Conservation (phyloP, 2,329 filamentous ascomycete genomes). For the Colletotrichum trifolii region DNA sequence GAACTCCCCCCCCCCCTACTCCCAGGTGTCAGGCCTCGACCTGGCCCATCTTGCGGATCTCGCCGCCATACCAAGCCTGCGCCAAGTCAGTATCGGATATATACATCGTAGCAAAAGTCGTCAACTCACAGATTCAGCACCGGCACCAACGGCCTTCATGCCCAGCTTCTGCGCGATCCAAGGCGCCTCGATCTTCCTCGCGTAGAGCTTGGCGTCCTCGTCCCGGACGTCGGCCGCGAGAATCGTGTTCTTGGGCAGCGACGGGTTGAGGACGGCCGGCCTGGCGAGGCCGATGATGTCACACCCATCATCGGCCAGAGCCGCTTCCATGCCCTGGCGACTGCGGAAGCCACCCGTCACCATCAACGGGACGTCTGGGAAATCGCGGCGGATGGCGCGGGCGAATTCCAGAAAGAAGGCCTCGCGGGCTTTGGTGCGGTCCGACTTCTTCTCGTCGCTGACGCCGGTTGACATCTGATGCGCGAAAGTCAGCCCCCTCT, state of each 20-base stretch:
- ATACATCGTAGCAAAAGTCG: too few relatives aligned
- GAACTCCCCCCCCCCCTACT: background rate
- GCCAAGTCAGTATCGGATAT: background rate
- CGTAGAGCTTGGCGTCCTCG: constrained; percentile 46
- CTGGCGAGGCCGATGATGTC: constrained; percentile 55
- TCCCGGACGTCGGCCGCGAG: constrained; percentile 49
- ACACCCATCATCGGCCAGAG: constrained; percentile 50
- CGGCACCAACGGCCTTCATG: constrained; percentile 38
- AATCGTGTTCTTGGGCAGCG: constrained; percentile 48
- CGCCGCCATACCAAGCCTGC: constrained; percentile 26
- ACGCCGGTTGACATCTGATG: constrained; percentile 14
- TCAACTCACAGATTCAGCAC: constrained; percentile 39
- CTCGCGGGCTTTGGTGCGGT: constrained; percentile 66
- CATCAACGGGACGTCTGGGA: constrained; percentile 60
- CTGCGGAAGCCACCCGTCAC: constrained; percentile 74
- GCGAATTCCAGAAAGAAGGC: constrained; percentile 78
- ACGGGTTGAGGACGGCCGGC: constrained; percentile 51
- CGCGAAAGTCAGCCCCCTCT: constrained; percentile 41
- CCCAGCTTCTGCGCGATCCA: constrained; percentile 41
- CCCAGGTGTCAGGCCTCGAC: background rate
- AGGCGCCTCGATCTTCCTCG: constrained; percentile 40
- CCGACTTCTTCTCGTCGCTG: constrained; percentile 44
- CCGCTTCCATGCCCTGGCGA: constrained; percentile 52
- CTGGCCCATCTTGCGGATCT: constrained; percentile 28
- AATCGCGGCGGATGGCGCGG: constrained; percentile 56